Evolutionary conservation across 2,329 filamentous ascomycete genomes (phyloP).

Genomic region (Cercospora citrullina): DNA sequence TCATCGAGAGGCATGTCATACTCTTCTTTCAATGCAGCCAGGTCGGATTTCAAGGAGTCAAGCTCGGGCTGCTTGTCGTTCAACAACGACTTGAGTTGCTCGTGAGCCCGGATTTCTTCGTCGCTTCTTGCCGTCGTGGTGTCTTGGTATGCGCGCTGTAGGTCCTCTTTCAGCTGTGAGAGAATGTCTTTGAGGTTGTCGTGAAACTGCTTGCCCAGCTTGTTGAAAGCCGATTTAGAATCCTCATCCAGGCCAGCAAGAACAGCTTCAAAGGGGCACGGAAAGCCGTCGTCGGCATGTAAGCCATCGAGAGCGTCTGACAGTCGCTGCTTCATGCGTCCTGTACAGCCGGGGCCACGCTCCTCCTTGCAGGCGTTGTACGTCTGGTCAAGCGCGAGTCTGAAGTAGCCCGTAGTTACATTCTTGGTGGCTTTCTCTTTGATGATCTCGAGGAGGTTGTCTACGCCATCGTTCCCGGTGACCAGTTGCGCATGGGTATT

Average conservation of each 20-base stretch:
- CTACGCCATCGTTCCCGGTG: background rate
- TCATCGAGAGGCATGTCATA: no score
- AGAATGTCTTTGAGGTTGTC: background rate
- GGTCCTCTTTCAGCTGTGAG: background rate
- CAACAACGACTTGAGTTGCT: background rate
- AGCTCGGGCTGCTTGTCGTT: background rate
- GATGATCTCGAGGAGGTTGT: background rate
- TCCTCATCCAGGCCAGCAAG: background rate
- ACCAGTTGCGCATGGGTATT: background rate
- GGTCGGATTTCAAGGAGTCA: background rate
- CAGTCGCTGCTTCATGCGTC: background rate
- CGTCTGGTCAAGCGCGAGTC: background rate
- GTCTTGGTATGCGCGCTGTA: background rate
- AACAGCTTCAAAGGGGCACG: background rate
- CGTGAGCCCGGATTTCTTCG: background rate
- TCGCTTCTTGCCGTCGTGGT: background rate
- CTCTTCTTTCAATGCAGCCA: no score
- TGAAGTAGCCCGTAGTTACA: background rate
- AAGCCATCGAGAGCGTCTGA: background rate
- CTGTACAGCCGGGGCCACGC: background rate
- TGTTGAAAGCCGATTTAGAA: background rate
- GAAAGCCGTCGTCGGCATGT: background rate
- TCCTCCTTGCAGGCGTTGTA: background rate
- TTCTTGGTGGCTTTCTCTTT: background rate
- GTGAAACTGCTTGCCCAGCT: background rate